Percentiles rank a stretch among this genome's conserved stretches.
Conservation (phyloP, 2,329 filamentous ascomycete genomes). For the Westerdykella sp. region DNA sequence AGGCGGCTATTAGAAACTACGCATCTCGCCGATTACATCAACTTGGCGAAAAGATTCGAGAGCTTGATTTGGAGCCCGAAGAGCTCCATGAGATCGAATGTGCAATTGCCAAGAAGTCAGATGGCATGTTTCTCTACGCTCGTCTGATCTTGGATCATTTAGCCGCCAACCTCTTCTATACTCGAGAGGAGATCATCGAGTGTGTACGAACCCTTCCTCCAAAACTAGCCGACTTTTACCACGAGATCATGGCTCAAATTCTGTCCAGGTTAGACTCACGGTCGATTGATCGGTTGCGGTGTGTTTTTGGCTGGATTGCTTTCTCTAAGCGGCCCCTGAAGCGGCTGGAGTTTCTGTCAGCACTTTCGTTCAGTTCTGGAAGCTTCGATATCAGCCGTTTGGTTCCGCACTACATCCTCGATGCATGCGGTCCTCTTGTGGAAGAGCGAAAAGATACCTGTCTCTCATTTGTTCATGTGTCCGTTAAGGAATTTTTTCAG, state of each 20-base stretch:
- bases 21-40: constrained; percentile 2
- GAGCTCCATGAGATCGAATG: constrained; percentile 5
- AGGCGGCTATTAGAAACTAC: constrained; percentile 2
- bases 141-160: constrained; percentile 9
- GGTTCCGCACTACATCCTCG: constrained; percentile 5
- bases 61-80: constrained; percentile 3
- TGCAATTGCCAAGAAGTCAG: constrained; percentile 2
- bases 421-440: constrained; percentile 10
- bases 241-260: constrained; percentile 1
- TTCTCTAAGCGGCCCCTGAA: constrained; percentile 5
- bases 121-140: constrained; percentile 11
- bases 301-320: constrained; percentile 11
- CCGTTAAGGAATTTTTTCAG: constrained; percentile 11
- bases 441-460: constrained; percentile 9
- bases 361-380: constrained; percentile 11
- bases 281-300: constrained; percentile 1
- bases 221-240: constrained; percentile 1
- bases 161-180: constrained; percentile 7
- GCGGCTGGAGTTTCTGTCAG: constrained; percentile 8
- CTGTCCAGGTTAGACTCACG: neutral
- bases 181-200: constrained; percentile 3
- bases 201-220: constrained; percentile 4
- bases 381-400: constrained; percentile 1
- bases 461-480: constrained; percentile 11
- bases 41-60: constrained; percentile 2